A percentile compares a stretch with the other conserved stretches of the same genome.
Conservation (phyloP, 139 green algal species). For the Chlorella sp. region DNA sequence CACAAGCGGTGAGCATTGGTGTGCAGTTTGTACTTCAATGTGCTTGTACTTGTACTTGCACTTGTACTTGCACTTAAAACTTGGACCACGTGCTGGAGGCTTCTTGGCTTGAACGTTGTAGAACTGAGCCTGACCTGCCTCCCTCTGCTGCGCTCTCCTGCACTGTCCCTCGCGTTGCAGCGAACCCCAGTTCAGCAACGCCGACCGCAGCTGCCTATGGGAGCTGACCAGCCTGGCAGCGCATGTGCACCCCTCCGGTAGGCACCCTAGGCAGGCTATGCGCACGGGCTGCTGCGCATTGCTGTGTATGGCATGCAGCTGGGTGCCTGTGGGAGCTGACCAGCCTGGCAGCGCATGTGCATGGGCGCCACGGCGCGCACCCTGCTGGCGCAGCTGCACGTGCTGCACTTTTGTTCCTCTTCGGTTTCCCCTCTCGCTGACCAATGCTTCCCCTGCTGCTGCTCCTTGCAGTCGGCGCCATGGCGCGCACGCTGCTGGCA, state of each 20-base stretch:
- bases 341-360: constrained; percentile 80
- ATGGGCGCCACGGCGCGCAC: constrained; percentile 51
- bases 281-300: too few relatives aligned
- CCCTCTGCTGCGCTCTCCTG: background rate
- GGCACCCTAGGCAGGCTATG: background rate
- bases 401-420: too few relatives aligned
- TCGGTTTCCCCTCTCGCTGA: too few relatives aligned
- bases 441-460: too few relatives aligned
- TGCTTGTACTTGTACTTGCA: too few relatives aligned
- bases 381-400: too few relatives aligned
- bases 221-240: constrained; percentile 85
- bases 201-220: constrained; percentile 88
- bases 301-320: too few relatives aligned
- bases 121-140: too few relatives aligned
- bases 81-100: too few relatives aligned
- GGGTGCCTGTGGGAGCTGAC: constrained; percentile 96
- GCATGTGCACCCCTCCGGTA: constrained; percentile 90
- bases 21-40: background rate
- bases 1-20: constrained; percentile 69
- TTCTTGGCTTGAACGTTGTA: too few relatives aligned
- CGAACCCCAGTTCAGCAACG: constrained; percentile 79
- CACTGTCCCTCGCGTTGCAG: constrained; percentile 45
- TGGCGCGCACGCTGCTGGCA: constrained; percentile 86
- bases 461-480: constrained; percentile 61
- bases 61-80: too few relatives aligned